These are phyloP conservation scores for Neophaeococcomyces mojaviensis DNA, from an alignment of 2,329 filamentous ascomycete genomes.

Conservation along the genomic window DNA sequence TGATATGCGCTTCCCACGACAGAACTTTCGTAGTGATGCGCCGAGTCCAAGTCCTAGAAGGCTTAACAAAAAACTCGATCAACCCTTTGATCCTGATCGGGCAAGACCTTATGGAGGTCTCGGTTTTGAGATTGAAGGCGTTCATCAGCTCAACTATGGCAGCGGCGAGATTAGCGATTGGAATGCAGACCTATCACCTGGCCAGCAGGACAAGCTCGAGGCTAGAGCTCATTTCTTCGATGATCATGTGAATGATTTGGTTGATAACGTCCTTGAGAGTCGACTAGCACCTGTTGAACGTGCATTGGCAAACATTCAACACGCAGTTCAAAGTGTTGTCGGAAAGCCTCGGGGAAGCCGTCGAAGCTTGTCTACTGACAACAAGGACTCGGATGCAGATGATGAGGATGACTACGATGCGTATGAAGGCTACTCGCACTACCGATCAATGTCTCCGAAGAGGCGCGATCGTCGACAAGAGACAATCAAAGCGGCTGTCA, in stretches of 20 bases:
- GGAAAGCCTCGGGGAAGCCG: conserved; percentile 51
- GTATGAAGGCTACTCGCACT: conserved; percentile 38
- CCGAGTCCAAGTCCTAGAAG: conserved; percentile 65
- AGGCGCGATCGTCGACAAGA: conserved; percentile 57
- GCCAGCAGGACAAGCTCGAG: conserved; percentile 75
- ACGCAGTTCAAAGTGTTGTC: conserved; percentile 55
- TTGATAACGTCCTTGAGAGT: conserved; percentile 67
- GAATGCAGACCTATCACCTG: conserved; percentile 76
- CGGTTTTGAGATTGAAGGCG: conserved; percentile 24
- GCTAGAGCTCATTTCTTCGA: conserved; percentile 84
- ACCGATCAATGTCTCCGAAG: conserved; percentile 68
- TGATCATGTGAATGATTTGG: conserved; percentile 76
- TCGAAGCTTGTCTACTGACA: conserved; percentile 63
- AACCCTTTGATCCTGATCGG: conserved; percentile 6
- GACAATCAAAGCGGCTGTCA: conserved; percentile 55
- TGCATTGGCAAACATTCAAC: conserved; percentile 67
- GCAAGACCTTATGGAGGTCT: conserved; percentile 46
- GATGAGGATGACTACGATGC: conserved; percentile 73
- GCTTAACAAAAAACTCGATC: conserved; percentile 25
- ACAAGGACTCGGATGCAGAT: conserved; percentile 78
- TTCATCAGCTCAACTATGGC: conserved; percentile 57
- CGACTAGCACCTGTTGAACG: conserved; percentile 75
- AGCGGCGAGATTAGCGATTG: conserved; percentile 62
- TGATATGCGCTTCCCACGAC: conserved; percentile 35
- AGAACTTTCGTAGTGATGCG: conserved; percentile 58